Base-by-base conservation (phyloP, 345 rosid species). In the Limnanthes douglasii region DNA sequence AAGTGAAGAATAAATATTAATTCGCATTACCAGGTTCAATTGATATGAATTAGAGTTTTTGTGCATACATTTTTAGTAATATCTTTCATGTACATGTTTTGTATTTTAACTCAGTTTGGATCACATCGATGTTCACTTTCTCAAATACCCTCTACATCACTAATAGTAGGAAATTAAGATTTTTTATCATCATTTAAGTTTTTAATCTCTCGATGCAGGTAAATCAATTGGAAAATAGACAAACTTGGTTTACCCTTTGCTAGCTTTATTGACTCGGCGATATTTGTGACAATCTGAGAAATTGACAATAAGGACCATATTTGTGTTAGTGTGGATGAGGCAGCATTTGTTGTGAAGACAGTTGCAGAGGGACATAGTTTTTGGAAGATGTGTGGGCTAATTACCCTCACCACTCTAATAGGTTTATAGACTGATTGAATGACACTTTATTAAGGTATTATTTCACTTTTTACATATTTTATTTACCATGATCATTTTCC, bases 171-270 rank as follows among this genome's bases (percentile, higher is more conserved):
- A 31, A 31, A 15, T 31, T 15, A 3, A 7, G 15, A n/a, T 3
- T 11, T 4, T 31, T 15, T n/a, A 7, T 5, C 15, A 13, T 30
- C 5, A 31, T 31, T 15, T 11, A n/a, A 3, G 35, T n/a, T n/a
- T n/a, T n/a, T n/a, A n/a, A n/a, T n/a, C n/a, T n/a, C n/a, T n/a
- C n/a, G 42, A 6, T 49, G 17, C 63, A 83, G 95, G 95, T 28
- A 79, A 86, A 25, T 79, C 98, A 11, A 84, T 90, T 9, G 98
- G 95, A 33, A 90, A 60, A 80, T 84, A 0, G 88, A 90, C 51
- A 95, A 90, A 51, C 70, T 79, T 2, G 98, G 98, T 8, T 95
- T 84, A 21, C 98, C 98, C 2, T 90, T 90, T 51, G 95, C 98
- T 4, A 59, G 84, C 39, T 79, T 94, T 2, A 92, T 80, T 12